Percentiles rank a stretch among this genome's conserved stretches.
These are phyloP conservation scores for Desmodesmus armatus DNA, from an alignment of 139 green algal species.

Conservation along the genomic window DNA sequence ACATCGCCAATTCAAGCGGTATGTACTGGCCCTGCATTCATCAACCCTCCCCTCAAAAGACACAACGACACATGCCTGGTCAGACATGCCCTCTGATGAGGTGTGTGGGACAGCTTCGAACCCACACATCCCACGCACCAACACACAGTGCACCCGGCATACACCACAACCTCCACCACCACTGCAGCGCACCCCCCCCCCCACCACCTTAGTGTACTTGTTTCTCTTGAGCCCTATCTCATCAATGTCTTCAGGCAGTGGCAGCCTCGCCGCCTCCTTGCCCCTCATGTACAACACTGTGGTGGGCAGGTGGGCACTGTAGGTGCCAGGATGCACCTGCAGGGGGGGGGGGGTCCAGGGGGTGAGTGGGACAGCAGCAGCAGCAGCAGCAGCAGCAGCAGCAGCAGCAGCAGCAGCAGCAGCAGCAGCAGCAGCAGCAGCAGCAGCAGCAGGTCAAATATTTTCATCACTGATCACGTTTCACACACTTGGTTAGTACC, in stretches of 20 bases:
- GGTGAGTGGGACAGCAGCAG: not conserved
- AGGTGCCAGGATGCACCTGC: not conserved
- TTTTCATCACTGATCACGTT: not conserved
- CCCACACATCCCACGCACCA: too few species aligned
- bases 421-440: not conserved
- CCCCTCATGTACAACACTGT: conserved; percentile 47
- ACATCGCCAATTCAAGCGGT: too few species aligned
- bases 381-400: not conserved
- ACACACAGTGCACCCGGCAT: too few species aligned
- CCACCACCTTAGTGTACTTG: conserved; percentile 5
- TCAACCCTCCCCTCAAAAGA: too few species aligned
- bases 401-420: not conserved
- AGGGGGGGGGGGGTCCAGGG: too few species aligned
- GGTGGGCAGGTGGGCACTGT: conserved; percentile 48
- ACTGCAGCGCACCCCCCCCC: too few species aligned
- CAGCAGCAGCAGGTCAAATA: not conserved
- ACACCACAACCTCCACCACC: too few species aligned
- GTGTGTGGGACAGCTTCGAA: too few species aligned
- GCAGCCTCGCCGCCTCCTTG: conserved; percentile 50
- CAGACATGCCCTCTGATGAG: too few species aligned
- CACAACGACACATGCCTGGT: too few species aligned
- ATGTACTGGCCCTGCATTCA: too few species aligned
- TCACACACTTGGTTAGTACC: not conserved
- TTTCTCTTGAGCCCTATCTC: not conserved
- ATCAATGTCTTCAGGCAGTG: not conserved